phyloP scores from a whole-genome alignment of 208 protist genomes.

The Trypanosoma conorhini region DNA sequence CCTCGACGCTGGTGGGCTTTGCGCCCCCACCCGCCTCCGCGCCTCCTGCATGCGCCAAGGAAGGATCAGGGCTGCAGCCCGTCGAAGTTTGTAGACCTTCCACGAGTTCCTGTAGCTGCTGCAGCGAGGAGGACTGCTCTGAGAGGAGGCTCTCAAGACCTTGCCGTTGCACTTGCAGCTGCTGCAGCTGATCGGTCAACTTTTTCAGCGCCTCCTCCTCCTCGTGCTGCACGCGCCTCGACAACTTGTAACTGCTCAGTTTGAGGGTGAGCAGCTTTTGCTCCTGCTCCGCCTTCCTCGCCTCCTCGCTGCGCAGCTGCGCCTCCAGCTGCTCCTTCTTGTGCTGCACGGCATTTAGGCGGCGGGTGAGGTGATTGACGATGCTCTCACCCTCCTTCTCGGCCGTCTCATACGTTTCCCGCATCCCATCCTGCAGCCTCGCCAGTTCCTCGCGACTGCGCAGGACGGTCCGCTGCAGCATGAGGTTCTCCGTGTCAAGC shows the following conservation, averaged over 20 bases:
- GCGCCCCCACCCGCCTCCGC: not conserved
- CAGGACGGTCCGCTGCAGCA: constrained; percentile 48
- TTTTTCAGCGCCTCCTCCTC: constrained; percentile 50
- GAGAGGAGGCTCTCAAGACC: constrained; percentile 51
- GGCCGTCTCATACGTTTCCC: constrained; percentile 47
- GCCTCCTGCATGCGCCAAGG: not conserved
- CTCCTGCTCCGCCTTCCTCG: constrained; percentile 37
- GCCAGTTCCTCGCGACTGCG: constrained; percentile 44
- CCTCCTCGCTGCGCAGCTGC: constrained; percentile 31
- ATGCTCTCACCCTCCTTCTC: constrained; percentile 77
- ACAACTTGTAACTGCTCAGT: constrained; percentile 44
- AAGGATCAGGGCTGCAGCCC: not conserved
- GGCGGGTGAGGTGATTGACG: constrained; percentile 68
- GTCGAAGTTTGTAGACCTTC: constrained; percentile 47
- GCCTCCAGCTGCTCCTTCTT: constrained; percentile 44
- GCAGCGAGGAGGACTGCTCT: constrained; percentile 59
- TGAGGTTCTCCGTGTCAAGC: constrained; percentile 43
- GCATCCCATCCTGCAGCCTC: constrained; percentile 53
- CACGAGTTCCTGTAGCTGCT: constrained; percentile 70
- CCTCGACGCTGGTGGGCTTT: not conserved
- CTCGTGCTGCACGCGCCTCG: constrained; percentile 56
- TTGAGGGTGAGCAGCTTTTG: constrained; percentile 45
- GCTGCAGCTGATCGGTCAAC: constrained; percentile 44
- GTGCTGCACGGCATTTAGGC: constrained; percentile 47
- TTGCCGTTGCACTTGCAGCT: constrained; percentile 56